These are phyloP conservation scores for Hydnomerulius pinastri DNA, from an alignment of 768 basidiomycete genomes.

Conservation along the genomic window DNA sequence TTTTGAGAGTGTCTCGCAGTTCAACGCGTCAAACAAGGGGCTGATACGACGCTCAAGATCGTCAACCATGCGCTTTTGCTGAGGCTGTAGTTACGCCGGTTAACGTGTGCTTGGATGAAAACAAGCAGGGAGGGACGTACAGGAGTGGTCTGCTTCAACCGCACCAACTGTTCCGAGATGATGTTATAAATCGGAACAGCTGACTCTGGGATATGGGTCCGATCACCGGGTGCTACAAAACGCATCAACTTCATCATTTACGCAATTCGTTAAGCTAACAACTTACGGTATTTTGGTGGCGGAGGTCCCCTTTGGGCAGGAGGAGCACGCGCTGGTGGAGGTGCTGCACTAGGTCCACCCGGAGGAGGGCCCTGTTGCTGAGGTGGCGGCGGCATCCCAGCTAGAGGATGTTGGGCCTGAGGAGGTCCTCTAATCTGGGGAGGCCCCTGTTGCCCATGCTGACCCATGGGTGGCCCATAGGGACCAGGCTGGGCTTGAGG, in stretches of 20 bases:
- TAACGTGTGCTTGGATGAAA: background rate
- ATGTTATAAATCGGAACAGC: slow-evolving; percentile 66
- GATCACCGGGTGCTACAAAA: slow-evolving; percentile 78
- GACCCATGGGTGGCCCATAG: slow-evolving; percentile 15
- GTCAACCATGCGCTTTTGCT: slow-evolving; percentile 82
- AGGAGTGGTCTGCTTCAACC: slow-evolving; percentile 72
- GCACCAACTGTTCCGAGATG: slow-evolving; percentile 61
- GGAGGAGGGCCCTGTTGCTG: slow-evolving; percentile 33
- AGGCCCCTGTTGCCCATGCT: slow-evolving; percentile 32
- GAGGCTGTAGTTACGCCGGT: slow-evolving; percentile 48
- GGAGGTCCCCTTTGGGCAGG: slow-evolving; percentile 42
- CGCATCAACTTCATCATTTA: slow-evolving; percentile 2
- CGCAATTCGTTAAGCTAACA: background rate
- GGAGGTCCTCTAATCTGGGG: slow-evolving; percentile 31
- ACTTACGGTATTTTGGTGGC: slow-evolving; percentile 63
- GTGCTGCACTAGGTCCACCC: slow-evolving; percentile 24
- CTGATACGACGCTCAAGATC: slow-evolving; percentile 88
- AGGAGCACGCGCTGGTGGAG: slow-evolving; percentile 30
- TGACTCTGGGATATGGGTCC: slow-evolving; percentile 84
- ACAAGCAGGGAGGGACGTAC: slow-evolving; percentile 45
- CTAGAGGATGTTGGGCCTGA: slow-evolving; percentile 32
- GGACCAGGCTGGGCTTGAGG: slow-evolving; percentile 17
- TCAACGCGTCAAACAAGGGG: slow-evolving; percentile 87
- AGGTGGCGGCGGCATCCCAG: slow-evolving; percentile 24
- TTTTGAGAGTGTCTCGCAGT: slow-evolving; percentile 80